Evolutionary conservation across 2,329 filamentous ascomycete genomes (phyloP), one percentile per base, ranked within the genome.

Genomic region (Aotearoamyces nothofagi): DNA sequence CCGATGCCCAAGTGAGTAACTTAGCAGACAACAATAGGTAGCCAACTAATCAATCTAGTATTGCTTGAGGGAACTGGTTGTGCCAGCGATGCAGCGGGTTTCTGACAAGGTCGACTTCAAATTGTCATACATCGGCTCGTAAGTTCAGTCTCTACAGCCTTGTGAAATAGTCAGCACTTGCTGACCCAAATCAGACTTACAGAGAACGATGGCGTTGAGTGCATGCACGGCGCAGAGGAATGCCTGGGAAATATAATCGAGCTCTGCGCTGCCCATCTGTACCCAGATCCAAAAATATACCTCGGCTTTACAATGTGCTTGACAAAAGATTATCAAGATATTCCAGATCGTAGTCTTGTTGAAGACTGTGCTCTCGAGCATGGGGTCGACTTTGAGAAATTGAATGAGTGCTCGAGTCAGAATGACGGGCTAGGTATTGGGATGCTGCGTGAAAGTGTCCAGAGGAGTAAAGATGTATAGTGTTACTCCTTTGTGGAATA

Each of bases 271-370:
- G 75, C 76, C 34, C 63, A 78, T 38, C 65, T 90, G 17, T 90
- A 90, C 47, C 79, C 81, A 16, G 74, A 86, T 39, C 80, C 81
- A 17, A 90, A 92, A 55, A 80, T 76, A 39, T 86, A 78, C 44
- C 72, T 98, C 13, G 87, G 87, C 36, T 98, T 96, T 56, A 77
- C 83, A 33, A 90, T 92, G 67, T 98, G 90, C 57, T 57, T 98
- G 33, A 74, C 76, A 13, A 67, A 65, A 37, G 69, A 84, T 36
- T 98, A 86, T 53, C 31, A 61, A 13, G 54, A 73, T 5, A 93
- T 98, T 17, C 87, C 90, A 2, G 62, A 80, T 17, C 69, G 77
- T 28, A 63, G 65, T n/a, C 65, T 94, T 11, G 66, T 94, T 22
- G 68, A 92, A 49, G 74, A 83, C 48, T 98, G 90, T 51, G 83